Percentiles rank a stretch among this genome's conserved stretches.
Conservation (phyloP, 2,329 filamentous ascomycete species). For the Escovopsis sp. region DNA sequence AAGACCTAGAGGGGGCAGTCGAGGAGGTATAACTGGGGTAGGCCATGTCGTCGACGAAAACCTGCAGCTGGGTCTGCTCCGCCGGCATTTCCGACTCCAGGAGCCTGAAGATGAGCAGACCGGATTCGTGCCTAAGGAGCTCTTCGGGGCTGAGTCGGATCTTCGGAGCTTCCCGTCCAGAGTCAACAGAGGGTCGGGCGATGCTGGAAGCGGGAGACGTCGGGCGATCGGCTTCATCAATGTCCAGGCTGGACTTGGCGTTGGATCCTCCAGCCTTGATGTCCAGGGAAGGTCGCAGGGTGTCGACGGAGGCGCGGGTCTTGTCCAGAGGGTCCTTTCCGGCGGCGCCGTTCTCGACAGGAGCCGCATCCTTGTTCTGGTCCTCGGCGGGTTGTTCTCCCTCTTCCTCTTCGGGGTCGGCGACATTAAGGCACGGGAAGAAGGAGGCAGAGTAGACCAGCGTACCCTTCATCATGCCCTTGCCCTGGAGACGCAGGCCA, state of each 20-base stretch:
- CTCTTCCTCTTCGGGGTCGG: constrained; percentile 79
- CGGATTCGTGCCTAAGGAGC: constrained; percentile 72
- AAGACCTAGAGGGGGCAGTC: constrained; percentile 50
- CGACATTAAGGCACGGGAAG: constrained; percentile 74
- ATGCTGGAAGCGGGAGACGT: constrained; percentile 22
- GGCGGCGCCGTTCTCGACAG: constrained; percentile 3
- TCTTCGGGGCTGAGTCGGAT: constrained; percentile 66
- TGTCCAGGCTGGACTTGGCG: constrained; percentile 24
- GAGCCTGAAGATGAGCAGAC: constrained; percentile 85
- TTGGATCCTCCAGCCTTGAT: constrained; percentile 22
- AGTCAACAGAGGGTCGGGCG: constrained; percentile 20
- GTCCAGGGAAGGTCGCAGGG: constrained; percentile 3
- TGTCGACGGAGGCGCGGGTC: constrained; percentile 4
- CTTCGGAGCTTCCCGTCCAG: constrained; percentile 49
- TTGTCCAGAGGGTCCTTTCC: constrained; percentile 4
- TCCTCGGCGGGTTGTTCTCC: constrained; percentile 26
- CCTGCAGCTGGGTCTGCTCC: constrained; percentile 62
- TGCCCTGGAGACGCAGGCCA: constrained; percentile 58
- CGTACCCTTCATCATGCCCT: constrained; percentile 59
- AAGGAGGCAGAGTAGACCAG: constrained; percentile 77
- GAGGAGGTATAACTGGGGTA: constrained; percentile 79
- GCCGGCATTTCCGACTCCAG: constrained; percentile 76
- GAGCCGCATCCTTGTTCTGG: constrained; percentile 9
- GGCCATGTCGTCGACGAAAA: constrained; percentile 86
- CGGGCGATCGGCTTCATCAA: constrained; percentile 11